Evolutionary conservation across 1,139 yeast genomes (phyloP), one percentile per base, ranked within the genome.

Genomic region (Yamadazyma blattariae): DNA sequence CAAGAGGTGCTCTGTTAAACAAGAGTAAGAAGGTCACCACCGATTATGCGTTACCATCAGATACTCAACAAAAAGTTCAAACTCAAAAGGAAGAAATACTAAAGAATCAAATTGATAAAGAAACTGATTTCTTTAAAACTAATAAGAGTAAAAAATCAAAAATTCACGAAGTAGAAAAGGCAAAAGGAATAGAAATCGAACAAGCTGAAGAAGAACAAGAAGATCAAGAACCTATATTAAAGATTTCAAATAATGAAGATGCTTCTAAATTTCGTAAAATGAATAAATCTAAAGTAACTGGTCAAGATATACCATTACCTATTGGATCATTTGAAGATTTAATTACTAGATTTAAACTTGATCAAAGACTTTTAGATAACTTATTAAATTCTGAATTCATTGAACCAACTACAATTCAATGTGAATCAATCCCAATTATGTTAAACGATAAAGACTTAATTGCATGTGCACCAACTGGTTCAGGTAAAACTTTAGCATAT

Each of bases 391-490:
- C 81, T 34, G 85, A 81, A 36, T 90, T 89, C 52, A 73, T 79
- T 4, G 86, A 79, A 43, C 98, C 98, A 6, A 92, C 98, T 0
- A 80, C 97, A 2, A 85, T 92, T 47, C 98, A 92, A 63, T 77
- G 90, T 47, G 96, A 88, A 56, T 75, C 87, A 2, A 80, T 89
- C 25, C 96, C 96, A 1, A 64, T 78, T 14, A 63, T 86, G 23
- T 64, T 86, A 33, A 67, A 73, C 33, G 70, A 67, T 18, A 73
- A 92, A 41, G 96, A 88, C 52, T 54, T 88, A 31, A 67, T 88
- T 38, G 95, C 94, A 1, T 85, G 95, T 67, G 96, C 96, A 0
- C 96, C 96, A 27, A 88, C 96, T 0, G 96, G 96, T 47, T 84
- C 95, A 6, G 96, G 96, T 64, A 88, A 88, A 57, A 87, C 96